phyloP scores from a whole-genome alignment of 352 stramenopile species.

The Aphanomyces astaci region DNA sequence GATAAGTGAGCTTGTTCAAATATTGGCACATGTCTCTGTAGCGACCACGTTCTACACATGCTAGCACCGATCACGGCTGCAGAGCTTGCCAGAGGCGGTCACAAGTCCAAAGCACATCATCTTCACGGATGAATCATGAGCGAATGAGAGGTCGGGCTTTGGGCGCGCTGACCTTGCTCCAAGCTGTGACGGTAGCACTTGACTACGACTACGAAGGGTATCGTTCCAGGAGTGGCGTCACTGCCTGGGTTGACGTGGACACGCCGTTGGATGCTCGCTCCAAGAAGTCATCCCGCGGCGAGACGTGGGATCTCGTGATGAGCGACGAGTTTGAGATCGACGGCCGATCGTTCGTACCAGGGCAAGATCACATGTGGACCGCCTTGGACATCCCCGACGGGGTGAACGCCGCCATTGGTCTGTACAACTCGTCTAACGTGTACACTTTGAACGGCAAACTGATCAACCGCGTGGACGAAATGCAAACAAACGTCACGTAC shows the following conservation, averaged over 20 bases:
- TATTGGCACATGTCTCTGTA: too few species aligned
- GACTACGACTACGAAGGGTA: neutral
- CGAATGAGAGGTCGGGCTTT: too few species aligned
- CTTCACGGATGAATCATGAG: too few species aligned
- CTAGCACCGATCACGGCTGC: too few species aligned
- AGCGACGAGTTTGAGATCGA: constrained; percentile 92
- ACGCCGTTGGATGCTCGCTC: constrained; percentile 34
- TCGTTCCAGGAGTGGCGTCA: neutral
- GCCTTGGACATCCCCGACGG: constrained; percentile 91
- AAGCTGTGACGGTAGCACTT: neutral
- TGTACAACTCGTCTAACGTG: constrained; percentile 86
- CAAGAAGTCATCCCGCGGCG: constrained; percentile 42
- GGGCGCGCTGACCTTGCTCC: neutral
- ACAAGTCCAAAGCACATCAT: too few species aligned
- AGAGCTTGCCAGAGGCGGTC: too few species aligned
- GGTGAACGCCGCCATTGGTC: constrained; percentile 81
- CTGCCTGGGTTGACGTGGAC: constrained; percentile 47
- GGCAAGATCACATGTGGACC: constrained; percentile 90
- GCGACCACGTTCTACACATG: too few species aligned
- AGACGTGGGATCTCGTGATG: constrained; percentile 74
- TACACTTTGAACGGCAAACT: constrained; percentile 29
- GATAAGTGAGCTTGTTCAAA: too few species aligned
- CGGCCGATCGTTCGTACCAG: constrained; percentile 83
- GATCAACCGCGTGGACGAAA: constrained; percentile 15
- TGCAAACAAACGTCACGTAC: constrained; percentile 9